A percentile compares a stretch with the other conserved stretches of the same genome.
Conservation (phyloP, 2,329 filamentous ascomycete genomes). For the Pseudogymnoascus sp. region DNA sequence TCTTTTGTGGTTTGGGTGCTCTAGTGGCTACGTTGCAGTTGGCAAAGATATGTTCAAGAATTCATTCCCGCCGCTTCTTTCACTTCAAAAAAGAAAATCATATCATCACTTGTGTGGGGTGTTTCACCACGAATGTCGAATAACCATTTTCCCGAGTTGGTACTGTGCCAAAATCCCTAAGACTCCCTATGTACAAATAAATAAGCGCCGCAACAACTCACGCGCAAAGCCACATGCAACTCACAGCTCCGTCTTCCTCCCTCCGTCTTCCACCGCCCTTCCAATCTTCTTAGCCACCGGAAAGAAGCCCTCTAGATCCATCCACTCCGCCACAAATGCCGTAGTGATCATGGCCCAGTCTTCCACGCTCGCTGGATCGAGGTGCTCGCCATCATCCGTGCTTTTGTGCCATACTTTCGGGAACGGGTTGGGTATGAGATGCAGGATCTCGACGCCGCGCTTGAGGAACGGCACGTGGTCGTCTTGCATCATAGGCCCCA, state of each 20-base stretch:
- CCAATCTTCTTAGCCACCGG: slow-evolving; percentile 12
- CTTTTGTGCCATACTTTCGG: slow-evolving; percentile 80
- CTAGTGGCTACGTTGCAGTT: not conserved
- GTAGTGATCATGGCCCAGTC: slow-evolving; percentile 84
- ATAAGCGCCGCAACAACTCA: not conserved
- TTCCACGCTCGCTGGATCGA: slow-evolving; percentile 69
- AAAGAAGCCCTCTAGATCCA: slow-evolving; percentile 54
- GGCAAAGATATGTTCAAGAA: not conserved
- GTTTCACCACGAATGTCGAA: not conserved
- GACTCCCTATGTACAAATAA: slow-evolving; percentile 6
- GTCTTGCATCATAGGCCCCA: slow-evolving; percentile 57
- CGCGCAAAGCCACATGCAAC: not conserved
- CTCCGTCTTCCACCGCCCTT: not conserved
- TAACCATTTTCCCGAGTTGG: not conserved
- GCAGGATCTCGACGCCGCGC: slow-evolving; percentile 77
- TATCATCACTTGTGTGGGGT: not conserved
- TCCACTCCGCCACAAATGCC: slow-evolving; percentile 83
- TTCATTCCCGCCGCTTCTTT: not conserved
- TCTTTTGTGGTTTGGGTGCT: not conserved
- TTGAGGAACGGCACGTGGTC: slow-evolving; percentile 88
- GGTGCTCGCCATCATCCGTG: slow-evolving; percentile 71
- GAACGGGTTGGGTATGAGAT: slow-evolving; percentile 80
- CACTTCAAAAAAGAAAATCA: not conserved
- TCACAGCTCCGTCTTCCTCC: slow-evolving; percentile 7
- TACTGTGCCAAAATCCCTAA: not conserved